Evolutionary conservation across 73 alveolate genomes (phyloP).

Genomic region (Blepharisma stoltei): DNA sequence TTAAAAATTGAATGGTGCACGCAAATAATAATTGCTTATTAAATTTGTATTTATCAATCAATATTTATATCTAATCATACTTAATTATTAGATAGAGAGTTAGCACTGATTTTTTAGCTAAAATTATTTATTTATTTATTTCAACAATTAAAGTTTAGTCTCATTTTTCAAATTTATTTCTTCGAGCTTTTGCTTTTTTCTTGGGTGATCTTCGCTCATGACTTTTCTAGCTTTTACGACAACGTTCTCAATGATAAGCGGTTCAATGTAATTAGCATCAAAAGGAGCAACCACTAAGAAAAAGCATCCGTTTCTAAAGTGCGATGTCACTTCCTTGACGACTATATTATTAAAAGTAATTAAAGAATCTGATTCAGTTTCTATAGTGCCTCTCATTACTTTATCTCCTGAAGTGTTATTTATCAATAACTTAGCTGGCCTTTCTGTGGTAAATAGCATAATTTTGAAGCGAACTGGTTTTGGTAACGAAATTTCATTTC

Average conservation of each 20-base stretch:
- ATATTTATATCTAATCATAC: too few relatives aligned
- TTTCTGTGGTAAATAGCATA: slow-evolving; percentile 26
- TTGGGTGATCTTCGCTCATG: neutral
- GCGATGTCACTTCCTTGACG: slow-evolving; percentile 34
- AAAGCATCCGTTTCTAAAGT: slow-evolving; percentile 36
- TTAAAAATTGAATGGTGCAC: too few relatives aligned
- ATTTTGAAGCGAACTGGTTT: neutral
- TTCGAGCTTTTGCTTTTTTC: neutral
- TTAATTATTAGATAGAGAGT: too few relatives aligned
- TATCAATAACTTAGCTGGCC: slow-evolving; percentile 26
- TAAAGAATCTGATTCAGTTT: slow-evolving; percentile 4
- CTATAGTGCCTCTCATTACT: slow-evolving; percentile 37
- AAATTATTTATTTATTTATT: too few relatives aligned
- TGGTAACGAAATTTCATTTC: neutral
- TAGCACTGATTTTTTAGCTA: too few relatives aligned
- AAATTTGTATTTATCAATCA: too few relatives aligned
- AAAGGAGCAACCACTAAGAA: slow-evolving; percentile 27
- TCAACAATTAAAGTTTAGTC: too few relatives aligned
- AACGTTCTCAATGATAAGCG: slow-evolving; percentile 31
- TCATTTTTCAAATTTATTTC: neutral
- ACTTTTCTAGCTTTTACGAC: slow-evolving; percentile 34
- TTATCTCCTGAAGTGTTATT: slow-evolving; percentile 38
- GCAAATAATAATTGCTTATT: too few relatives aligned
- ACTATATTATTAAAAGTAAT: slow-evolving; percentile 26
- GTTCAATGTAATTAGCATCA: slow-evolving; percentile 29